Conservation (phyloP, 2,329 filamentous ascomycete species). For the Aureobasidium uvarum region DNA sequence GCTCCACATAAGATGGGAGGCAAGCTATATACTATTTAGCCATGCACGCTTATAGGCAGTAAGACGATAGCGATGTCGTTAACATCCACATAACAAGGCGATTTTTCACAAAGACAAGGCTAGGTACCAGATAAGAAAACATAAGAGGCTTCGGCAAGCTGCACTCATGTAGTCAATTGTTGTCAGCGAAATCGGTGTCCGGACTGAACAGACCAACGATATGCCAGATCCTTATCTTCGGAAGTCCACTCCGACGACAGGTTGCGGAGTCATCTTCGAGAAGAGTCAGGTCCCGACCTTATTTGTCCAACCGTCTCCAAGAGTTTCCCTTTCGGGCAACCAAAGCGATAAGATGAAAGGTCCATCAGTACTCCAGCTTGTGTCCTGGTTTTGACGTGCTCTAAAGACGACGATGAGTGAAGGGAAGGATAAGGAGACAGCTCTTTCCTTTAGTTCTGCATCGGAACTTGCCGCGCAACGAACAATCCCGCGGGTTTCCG, state of each 20-base stretch:
- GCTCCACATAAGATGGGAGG: background rate
- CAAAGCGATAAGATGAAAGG: background rate
- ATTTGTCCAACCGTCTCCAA: background rate
- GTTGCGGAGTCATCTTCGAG: background rate
- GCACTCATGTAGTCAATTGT: background rate
- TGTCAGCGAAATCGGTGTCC: constrained; percentile 6
- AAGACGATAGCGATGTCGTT: background rate
- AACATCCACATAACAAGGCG: background rate
- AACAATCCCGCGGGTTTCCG: background rate
- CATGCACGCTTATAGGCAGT: background rate
- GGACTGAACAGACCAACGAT: background rate
- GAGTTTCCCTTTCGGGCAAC: constrained; percentile 1
- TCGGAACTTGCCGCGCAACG: background rate
- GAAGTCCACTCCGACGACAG: background rate
- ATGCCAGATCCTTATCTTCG: constrained; percentile 17
- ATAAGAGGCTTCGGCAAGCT: too few relatives aligned
- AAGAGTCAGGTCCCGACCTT: background rate
- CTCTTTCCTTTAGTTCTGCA: background rate
- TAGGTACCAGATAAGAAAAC: background rate
- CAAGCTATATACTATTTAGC: background rate
- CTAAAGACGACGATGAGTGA: too few relatives aligned
- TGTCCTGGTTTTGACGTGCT: background rate
- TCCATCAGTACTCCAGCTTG: background rate
- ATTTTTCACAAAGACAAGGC: background rate
- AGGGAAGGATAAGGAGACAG: background rate